Evolutionary conservation across 108 stramenopile genomes (phyloP), one percentile per base, ranked within the genome.

Genomic region (Cyclostephanos tholiformis): DNA sequence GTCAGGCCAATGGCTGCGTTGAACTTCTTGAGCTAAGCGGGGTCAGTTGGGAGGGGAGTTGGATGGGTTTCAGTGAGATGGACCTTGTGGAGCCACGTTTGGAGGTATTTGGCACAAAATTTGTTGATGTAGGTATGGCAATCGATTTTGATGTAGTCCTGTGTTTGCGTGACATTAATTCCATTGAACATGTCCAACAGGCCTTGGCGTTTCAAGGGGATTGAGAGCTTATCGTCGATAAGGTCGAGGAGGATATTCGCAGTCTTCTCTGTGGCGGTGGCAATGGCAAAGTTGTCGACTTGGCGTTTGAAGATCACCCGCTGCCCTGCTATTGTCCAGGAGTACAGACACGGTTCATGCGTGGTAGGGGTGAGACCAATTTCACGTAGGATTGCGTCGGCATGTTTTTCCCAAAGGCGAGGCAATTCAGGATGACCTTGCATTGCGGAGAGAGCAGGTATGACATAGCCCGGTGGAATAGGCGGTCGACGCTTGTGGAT

Each of bases 201-300:
- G n/a, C n/a, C n/a, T n/a, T n/a, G n/a, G n/a, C n/a, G n/a, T n/a
- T n/a, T n/a, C n/a, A n/a, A n/a, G n/a, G n/a, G n/a, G n/a, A n/a
- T n/a, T n/a, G n/a, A n/a, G n/a, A n/a, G n/a, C n/a, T n/a, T n/a
- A n/a, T n/a, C n/a, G n/a, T n/a, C n/a, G n/a, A n/a, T n/a, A n/a
- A n/a, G n/a, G n/a, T n/a, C n/a, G n/a, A n/a, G n/a, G n/a, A n/a
- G n/a, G n/a, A n/a, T n/a, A n/a, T n/a, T n/a, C n/a, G n/a, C n/a
- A n/a, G n/a, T n/a, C n/a, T n/a, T n/a, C n/a, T n/a, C n/a, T n/a
- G n/a, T n/a, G n/a, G 62, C 12, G 0, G 72, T 36, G 9, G 81
- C 77, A 25, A 63, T 14, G 12, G 81, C 72, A 32, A 82, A 82
- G 46, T 88, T 83, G 53, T 88, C 84, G 0, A 85, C 82, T 32